phyloP scores from a whole-genome alignment of 2,329 filamentous ascomycete species.

The Xylariaceae sp. region DNA sequence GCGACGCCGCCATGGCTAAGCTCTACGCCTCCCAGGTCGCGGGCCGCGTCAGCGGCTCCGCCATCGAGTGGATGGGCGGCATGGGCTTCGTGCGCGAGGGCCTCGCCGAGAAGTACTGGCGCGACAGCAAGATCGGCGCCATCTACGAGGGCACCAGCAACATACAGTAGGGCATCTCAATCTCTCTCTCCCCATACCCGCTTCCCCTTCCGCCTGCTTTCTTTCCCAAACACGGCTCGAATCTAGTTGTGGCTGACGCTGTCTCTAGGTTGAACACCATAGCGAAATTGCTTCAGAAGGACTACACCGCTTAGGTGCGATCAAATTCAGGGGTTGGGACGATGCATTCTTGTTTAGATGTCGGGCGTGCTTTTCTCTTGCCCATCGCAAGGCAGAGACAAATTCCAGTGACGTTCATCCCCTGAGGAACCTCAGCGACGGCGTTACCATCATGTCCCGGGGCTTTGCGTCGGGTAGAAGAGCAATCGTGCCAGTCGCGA shows the following conservation, averaged over 20 bases:
- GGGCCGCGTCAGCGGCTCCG: constrained; percentile 72
- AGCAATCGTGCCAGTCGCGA: no score
- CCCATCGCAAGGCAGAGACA: no score
- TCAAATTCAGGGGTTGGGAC: constrained; percentile 8
- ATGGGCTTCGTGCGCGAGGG: constrained; percentile 98
- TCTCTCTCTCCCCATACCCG: background rate
- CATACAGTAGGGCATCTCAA: constrained; percentile 47
- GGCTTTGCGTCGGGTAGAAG: no score
- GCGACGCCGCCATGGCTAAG: constrained; percentile 97
- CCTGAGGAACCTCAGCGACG: no score
- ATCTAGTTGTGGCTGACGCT: constrained; percentile 17
- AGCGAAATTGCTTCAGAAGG: constrained; percentile 54
- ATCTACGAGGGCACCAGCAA: constrained; percentile 92
- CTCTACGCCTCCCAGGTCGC: constrained; percentile 91
- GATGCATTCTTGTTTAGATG: no score
- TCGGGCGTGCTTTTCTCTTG: no score
- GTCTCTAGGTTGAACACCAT: constrained; percentile 50
- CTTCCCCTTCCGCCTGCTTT: no score
- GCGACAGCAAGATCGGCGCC: constrained; percentile 96
- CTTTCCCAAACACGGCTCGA: background rate
- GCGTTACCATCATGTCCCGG: no score
- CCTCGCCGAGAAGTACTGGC: constrained; percentile 94
- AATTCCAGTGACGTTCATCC: no score
- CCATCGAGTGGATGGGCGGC: constrained; percentile 98
- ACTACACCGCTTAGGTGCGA: constrained; percentile 41